Conservation (phyloP, 2,329 filamentous ascomycete species). For the Immersiporthe knoxdaviesiana region DNA sequence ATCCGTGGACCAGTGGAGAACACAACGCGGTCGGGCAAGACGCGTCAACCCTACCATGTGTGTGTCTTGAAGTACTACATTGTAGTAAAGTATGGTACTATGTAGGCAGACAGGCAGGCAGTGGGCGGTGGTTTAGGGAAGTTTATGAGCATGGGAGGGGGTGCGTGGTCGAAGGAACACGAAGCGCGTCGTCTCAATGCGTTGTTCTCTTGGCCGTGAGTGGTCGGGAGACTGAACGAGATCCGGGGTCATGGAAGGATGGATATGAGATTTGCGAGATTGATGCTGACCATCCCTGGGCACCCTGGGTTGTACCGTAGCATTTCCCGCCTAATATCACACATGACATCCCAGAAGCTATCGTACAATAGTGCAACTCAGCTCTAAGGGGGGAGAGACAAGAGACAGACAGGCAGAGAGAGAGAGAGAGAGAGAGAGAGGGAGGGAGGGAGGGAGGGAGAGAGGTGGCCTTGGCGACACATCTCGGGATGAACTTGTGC, state of each 20-base stretch:
- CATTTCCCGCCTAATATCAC: neutral
- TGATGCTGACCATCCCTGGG: neutral
- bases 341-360: neutral
- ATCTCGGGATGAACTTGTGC: no score
- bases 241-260: no score
- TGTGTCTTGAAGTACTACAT: neutral
- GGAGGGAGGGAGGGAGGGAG: neutral
- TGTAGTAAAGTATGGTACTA: no score
- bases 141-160: neutral
- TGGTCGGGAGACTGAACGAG: neutral
- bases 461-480: neutral
- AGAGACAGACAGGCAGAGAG: no score
- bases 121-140: neutral
- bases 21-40: neutral
- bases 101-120: no score
- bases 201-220: neutral
- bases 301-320: neutral
- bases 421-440: no score
- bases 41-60: neutral
- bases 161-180: neutral
- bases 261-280: slow-evolving; percentile 1
- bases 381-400: neutral
- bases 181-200: neutral
- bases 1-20: neutral
- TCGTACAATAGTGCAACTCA: neutral